These are phyloP conservation scores for Starmerella bombi DNA, from an alignment of 805 yeast genomes.

Conservation along the genomic window DNA sequence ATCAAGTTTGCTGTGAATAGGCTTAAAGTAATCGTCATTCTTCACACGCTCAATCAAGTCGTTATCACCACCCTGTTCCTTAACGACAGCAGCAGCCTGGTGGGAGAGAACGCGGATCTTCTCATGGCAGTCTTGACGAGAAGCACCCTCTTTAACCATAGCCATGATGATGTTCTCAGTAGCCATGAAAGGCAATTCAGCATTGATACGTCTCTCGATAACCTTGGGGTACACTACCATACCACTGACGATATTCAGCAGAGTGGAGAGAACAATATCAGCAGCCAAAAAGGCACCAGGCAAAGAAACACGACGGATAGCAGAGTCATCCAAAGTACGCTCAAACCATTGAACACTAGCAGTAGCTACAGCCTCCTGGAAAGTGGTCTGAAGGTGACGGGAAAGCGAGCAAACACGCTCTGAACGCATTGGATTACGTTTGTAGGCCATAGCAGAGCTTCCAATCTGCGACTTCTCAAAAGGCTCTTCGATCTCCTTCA, in stretches of 20 bases:
- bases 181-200: constrained; percentile 98
- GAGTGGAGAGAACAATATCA: constrained; percentile 78
- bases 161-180: constrained; percentile 99
- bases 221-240: constrained; percentile 97
- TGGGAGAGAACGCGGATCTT: constrained; percentile 92
- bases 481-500: constrained; percentile 96
- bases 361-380: constrained; percentile 88
- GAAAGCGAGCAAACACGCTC: constrained; percentile 98
- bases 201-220: constrained; percentile 84
- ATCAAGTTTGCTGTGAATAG: constrained; percentile 78
- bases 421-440: constrained; percentile 98
- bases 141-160: constrained; percentile 95
- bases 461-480: constrained; percentile 98
- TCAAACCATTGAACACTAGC: constrained; percentile 99
- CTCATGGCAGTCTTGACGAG: constrained; percentile 97
- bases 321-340: constrained; percentile 95
- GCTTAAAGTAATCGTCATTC: constrained; percentile 67
- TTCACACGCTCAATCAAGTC: constrained; percentile 83
- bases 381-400: constrained; percentile 84
- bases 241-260: constrained; percentile 86
- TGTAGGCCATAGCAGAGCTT: constrained; percentile 97
- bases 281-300: constrained; percentile 96
- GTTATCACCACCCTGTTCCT: constrained; percentile 97
- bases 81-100: constrained; percentile 93
- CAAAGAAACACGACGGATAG: constrained; percentile 89